Conservation (phyloP, 768 basidiomycete species). For the Harrya chromipes region DNA sequence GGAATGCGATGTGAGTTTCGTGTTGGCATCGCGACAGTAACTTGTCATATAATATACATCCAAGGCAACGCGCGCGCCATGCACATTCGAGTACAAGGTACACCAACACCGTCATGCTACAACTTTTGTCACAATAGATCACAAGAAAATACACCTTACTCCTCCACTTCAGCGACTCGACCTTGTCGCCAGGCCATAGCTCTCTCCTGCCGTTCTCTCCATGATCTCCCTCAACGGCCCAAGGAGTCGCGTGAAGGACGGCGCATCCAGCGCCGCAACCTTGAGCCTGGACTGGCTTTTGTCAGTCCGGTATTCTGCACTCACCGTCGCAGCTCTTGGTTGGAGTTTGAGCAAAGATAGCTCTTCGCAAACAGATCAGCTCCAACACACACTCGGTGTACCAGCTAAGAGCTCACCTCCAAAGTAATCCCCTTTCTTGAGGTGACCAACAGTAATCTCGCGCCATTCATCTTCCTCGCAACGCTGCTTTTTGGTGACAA, state of each 20-base stretch:
- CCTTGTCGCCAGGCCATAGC: conserved; percentile 45
- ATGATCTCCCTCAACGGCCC: conserved; percentile 92
- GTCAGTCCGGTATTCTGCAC: conserved; percentile 54
- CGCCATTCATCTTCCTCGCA: conserved; percentile 54
- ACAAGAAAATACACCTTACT: neutral
- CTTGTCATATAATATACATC: neutral
- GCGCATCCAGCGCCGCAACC: conserved; percentile 89
- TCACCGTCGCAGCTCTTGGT: conserved; percentile 96
- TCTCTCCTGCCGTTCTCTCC: conserved; percentile 84
- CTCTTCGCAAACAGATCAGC: conserved; percentile 47
- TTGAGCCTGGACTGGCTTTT: conserved; percentile 65
- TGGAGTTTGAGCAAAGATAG: conserved; percentile 84
- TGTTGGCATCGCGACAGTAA: conserved; percentile 33
- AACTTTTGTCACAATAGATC: conserved; percentile 5
- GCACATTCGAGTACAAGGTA: conserved; percentile 1
- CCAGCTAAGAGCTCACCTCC: conserved; percentile 62
- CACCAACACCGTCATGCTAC: neutral
- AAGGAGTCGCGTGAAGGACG: conserved; percentile 90
- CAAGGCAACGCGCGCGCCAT: neutral
- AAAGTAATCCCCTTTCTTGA: conserved; percentile 95
- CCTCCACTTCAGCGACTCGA: conserved; percentile 29
- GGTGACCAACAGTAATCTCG: conserved; percentile 69
- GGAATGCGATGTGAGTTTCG: neutral
- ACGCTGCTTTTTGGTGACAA: conserved; percentile 73
- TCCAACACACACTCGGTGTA: neutral